phyloP scores from a whole-genome alignment of 1,284 basidiomycete genomes.

The Leccinum subrobustum region DNA sequence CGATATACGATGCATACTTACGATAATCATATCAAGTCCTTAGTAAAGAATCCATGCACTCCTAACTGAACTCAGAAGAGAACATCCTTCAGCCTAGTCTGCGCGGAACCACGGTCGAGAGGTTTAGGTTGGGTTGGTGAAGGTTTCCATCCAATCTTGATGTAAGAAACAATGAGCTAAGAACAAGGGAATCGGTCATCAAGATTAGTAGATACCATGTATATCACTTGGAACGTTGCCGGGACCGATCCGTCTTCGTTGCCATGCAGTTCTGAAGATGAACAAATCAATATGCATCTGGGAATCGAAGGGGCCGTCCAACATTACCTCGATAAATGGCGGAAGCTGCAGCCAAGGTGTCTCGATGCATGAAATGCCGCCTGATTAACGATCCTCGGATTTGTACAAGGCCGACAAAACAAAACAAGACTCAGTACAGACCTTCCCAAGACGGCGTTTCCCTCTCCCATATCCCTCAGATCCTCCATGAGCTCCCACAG shows the following conservation, averaged over 20 bases:
- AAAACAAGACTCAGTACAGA: constrained; percentile 31
- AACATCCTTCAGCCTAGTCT: constrained; percentile 81
- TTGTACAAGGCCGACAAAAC: background rate
- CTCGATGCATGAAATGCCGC: constrained; percentile 71
- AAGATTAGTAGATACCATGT: constrained; percentile 61
- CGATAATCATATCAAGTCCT: background rate
- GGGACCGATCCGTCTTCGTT: constrained; percentile 82
- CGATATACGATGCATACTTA: background rate
- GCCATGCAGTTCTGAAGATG: constrained; percentile 73
- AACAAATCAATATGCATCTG: constrained; percentile 9
- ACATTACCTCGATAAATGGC: constrained; percentile 86
- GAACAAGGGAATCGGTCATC: background rate
- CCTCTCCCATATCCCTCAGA: constrained; percentile 94
- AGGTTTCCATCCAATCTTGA: constrained; percentile 98
- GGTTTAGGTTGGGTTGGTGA: constrained; percentile 82
- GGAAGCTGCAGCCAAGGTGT: constrained; percentile 88
- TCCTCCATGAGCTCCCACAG: constrained; percentile 98
- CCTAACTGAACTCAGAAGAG: constrained; percentile 40
- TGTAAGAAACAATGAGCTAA: background rate
- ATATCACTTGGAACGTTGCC: constrained; percentile 96
- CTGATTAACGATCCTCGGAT: constrained; percentile 36
- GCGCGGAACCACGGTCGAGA: constrained; percentile 80
- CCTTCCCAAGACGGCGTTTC: constrained; percentile 87
- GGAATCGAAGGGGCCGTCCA: background rate
- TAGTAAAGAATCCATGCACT: background rate